Conservation (phyloP, 768 basidiomycete species). For the Hortiboletus campestris region DNA sequence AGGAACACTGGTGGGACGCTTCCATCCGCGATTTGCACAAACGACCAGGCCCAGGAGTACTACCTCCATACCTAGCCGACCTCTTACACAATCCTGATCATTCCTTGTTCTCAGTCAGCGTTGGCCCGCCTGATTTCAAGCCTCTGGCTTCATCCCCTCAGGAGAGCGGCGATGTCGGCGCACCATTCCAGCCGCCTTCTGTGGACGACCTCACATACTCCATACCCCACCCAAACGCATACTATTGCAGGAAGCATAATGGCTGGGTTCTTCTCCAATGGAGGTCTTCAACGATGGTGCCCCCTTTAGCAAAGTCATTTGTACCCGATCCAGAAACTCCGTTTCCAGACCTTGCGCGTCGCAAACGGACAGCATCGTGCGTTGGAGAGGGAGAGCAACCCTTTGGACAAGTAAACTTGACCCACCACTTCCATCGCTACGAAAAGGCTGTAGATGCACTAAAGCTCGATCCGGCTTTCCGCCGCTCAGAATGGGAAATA, state of each 20-base stretch:
- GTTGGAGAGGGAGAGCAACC: slow-evolving; percentile 48
- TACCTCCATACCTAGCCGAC: slow-evolving; percentile 67
- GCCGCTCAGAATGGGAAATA: slow-evolving; percentile 60
- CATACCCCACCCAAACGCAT: slow-evolving; percentile 78
- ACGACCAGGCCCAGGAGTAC: slow-evolving; percentile 70
- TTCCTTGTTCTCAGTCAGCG: slow-evolving; percentile 61
- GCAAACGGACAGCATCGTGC: slow-evolving; percentile 51
- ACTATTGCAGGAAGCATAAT: slow-evolving; percentile 80
- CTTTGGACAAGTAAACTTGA: slow-evolving; percentile 50
- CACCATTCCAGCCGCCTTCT: slow-evolving; percentile 42
- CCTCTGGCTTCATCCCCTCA: slow-evolving; percentile 19
- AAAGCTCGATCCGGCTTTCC: slow-evolving; percentile 61
- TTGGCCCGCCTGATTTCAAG: slow-evolving; percentile 33
- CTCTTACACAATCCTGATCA: slow-evolving; percentile 71
- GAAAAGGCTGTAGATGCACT: slow-evolving; percentile 66
- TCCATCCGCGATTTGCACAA: slow-evolving; percentile 40
- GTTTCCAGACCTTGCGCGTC: slow-evolving; percentile 56
- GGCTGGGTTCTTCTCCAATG: slow-evolving; percentile 78
- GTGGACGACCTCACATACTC: slow-evolving; percentile 64
- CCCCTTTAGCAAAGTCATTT: slow-evolving; percentile 60
- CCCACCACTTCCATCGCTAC: slow-evolving; percentile 83
- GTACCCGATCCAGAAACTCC: slow-evolving; percentile 37
- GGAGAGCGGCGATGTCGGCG: slow-evolving; percentile 16
- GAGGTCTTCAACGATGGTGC: slow-evolving; percentile 60
- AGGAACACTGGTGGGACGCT: slow-evolving; percentile 68